Evolutionary conservation across 495 filamentous ascomycete genomes (phyloP), one percentile per base, ranked within the genome.

Genomic region (Hypomontagnella monticulosa): DNA sequence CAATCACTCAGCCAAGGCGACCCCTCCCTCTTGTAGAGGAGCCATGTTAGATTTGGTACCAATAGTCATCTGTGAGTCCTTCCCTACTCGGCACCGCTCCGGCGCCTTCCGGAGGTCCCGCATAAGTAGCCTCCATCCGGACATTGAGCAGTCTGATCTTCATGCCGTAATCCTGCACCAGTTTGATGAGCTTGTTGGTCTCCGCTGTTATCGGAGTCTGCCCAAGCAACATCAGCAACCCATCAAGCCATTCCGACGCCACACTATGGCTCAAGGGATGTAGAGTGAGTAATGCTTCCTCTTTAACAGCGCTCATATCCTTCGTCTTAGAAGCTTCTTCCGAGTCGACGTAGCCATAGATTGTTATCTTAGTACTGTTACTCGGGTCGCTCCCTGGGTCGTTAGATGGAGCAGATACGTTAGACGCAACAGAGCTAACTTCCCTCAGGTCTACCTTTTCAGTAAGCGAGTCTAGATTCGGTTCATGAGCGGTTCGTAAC

Each of bases 131-230:
- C 70, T 96, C 92, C 75, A 96, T 89, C 58, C 92, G 81, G 37
- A 99, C 91, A 78, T 99, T 99, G 58, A 99, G 79, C 63, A 99
- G 73, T 33, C 96, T 81, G 55, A 99, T 96, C 81, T 96, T 96
- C 36, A 97, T 77, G 3, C 96, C 94, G 71, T 97, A 98, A 63
- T 94, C 90, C 63, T 86, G 84, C 23, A 99, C 89, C 66, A 97
- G 76, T 36, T 88, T 85, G 53, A 97, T 89, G 49, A 98, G 79
- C 73, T 93, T 95, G 67, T 87, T 91, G 4, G 95, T 98, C 75
- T 98, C 94, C 16, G 91, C 84, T n/a, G 96, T 99, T 75, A 99
- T 97, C 9, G 95, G 95, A 40, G 93, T 88, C 73, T 99, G 95
- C 72, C 93, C 92, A 30, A 99, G 82, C 38, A 99, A 79, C 93